Base-by-base conservation (phyloP, 2,329 filamentous ascomycete genomes). In the Coleophoma crateriformis region DNA sequence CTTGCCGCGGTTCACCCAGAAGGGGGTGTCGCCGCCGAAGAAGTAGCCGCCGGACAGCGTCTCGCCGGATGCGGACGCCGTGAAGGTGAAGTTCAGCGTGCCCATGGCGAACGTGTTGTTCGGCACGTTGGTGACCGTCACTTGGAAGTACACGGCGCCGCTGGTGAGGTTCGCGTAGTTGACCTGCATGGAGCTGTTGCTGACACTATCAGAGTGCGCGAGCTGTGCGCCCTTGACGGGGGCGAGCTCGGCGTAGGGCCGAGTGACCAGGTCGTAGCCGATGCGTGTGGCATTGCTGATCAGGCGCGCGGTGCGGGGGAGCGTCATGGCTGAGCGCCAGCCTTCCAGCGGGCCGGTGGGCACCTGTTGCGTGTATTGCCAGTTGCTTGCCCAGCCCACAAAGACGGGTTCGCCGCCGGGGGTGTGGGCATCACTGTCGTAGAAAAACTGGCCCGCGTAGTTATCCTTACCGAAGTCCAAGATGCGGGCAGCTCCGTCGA, bases 361-460 rank as follows among this genome's bases (percentile, higher is more conserved):
- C 0, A 81, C 76, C 2, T 68, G 51, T 51, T 76, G 67, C 0
- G 73, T 69, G 62, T 84, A 84, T 60, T 83, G 72, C 74, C 79
- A 82, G 54, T 83, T 83, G 48, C 70, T 75, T 1, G 76, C 76
- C 80, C 79, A 83, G 10, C 71, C 74, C 5, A 83, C 71, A 48
- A 58, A 61, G 22, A 64, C 53, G 12, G 58, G 59, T 42, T 61
- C 56, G 20, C 48, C 50, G 69, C 64, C 49, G 61, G 58, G 72
- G 8, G 27, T 27, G 27, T 27, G 27, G 60, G 40, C 70, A 60
- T 14, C 69, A 10, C 71, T 61, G 4, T 70, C 71, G 46, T 72
- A 72, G 62, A 80, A 83, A 64, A 74, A 81, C 57, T 82, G 78
- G 0, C 70, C 75, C 0, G 79, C 79, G 56, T 79, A 79, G 59